These are phyloP conservation scores for Andrographis paniculata DNA, from an alignment of 305 asterid genomes.

Conservation along the genomic window DNA sequence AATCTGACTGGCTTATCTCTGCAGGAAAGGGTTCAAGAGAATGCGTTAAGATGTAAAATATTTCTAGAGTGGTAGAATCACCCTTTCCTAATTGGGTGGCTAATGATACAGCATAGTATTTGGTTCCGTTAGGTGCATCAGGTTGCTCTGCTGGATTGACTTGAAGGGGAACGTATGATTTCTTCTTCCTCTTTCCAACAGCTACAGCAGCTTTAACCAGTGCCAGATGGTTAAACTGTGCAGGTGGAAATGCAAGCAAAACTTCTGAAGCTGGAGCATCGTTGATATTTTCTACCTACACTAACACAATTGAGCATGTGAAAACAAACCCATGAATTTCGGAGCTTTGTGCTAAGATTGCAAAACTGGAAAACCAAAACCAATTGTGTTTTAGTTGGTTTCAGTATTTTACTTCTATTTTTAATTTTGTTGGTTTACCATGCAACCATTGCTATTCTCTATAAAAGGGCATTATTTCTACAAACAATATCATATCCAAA, in stretches of 20 bases:
- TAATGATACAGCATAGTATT: constrained; percentile 50
- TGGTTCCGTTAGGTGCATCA: constrained; percentile 62
- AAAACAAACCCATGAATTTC: constrained; percentile 8
- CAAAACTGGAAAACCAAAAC: not conserved
- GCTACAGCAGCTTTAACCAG: constrained; percentile 63
- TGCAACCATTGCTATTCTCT: no score
- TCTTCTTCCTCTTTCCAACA: constrained; percentile 79
- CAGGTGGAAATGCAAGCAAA: constrained; percentile 71
- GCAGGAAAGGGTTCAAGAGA: constrained; percentile 87
- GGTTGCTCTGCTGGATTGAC: constrained; percentile 43
- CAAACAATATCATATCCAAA: no score
- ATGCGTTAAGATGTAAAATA: constrained; percentile 62
- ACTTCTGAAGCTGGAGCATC: constrained; percentile 57
- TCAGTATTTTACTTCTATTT: no score
- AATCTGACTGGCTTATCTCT: constrained; percentile 82
- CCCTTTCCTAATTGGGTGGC: constrained; percentile 49
- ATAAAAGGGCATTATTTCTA: no score
- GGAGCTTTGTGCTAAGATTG: constrained; percentile 3
- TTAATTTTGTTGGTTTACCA: no score
- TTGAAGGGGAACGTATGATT: constrained; percentile 56
- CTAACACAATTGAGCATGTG: constrained; percentile 16
- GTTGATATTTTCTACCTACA: constrained; percentile 72
- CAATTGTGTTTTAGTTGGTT: no score
- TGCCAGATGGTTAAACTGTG: constrained; percentile 66
- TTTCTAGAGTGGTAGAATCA: constrained; percentile 60